Evolutionary conservation across 2,329 filamentous ascomycete species (phyloP).

Genomic region (Neonectria neomacrospora): DNA sequence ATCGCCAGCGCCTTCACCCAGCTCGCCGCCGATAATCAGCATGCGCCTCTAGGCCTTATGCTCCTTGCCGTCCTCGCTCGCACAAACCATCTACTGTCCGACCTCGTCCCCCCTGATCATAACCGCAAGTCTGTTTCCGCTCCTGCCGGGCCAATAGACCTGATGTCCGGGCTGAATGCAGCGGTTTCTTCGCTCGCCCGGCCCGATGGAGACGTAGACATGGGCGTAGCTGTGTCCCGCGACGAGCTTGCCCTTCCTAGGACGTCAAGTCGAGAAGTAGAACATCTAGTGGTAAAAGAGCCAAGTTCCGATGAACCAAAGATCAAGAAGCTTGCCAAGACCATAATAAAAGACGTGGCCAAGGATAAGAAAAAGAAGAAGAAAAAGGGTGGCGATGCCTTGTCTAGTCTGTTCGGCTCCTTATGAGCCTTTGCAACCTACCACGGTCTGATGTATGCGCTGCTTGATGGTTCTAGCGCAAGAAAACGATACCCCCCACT

Average conservation of each 20-base stretch:
- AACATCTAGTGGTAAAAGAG: background rate
- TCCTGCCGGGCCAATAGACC: background rate
- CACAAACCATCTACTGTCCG: conserved; percentile 58
- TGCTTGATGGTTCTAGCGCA: background rate
- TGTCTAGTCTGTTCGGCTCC: conserved; percentile 78
- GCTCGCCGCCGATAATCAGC: conserved; percentile 77
- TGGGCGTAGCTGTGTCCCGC: conserved; percentile 47
- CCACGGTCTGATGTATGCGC: background rate
- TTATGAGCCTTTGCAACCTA: conserved; percentile 47
- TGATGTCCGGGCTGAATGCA: background rate
- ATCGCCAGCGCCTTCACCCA: conserved; percentile 70
- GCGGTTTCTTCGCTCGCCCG: background rate
- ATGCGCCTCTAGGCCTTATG: conserved; percentile 76
- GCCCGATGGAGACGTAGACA: conserved; percentile 33
- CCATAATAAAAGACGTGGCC: conserved; percentile 15
- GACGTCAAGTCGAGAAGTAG: conserved; percentile 12
- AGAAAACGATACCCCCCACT: conserved; percentile 7
- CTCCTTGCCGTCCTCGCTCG: conserved; percentile 73
- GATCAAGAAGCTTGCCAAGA: conserved; percentile 12
- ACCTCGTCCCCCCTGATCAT: conserved; percentile 44
- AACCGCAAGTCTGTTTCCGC: background rate
- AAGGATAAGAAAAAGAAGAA: conserved; percentile 61
- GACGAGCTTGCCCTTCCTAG: conserved; percentile 31
- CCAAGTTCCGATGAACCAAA: conserved; percentile 2
- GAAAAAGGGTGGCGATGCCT: conserved; percentile 69